Percentiles rank a stretch among this genome's conserved stretches.
Conservation (phyloP, 2,329 filamentous ascomycete species). For the Emericellopsis atlantica region DNA sequence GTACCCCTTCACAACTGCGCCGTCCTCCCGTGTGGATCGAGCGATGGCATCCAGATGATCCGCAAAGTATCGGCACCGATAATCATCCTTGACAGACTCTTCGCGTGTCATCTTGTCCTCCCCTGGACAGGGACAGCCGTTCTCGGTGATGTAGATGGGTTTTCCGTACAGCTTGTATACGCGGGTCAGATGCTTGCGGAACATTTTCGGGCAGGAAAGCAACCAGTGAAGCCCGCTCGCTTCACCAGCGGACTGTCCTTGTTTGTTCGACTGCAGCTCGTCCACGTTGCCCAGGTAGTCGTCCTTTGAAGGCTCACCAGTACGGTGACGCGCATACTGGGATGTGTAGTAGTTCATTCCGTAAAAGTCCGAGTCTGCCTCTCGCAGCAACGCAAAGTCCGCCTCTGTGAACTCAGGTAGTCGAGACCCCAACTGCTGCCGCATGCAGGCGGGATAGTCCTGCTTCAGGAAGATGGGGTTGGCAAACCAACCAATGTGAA, state of each 20-base stretch:
- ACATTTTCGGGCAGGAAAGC: constrained; percentile 13
- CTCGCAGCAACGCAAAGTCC: constrained; percentile 12
- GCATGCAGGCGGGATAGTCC: constrained; percentile 23
- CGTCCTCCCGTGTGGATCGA: constrained; percentile 8
- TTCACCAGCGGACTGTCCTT: constrained; percentile 14
- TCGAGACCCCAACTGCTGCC: constrained; percentile 15
- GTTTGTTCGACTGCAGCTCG: constrained; percentile 15
- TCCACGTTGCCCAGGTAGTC: constrained; percentile 21
- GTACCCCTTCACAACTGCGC: constrained; percentile 12
- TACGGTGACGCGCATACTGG: constrained; percentile 17
- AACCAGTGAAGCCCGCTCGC: constrained; percentile 20
- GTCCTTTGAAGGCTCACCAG: constrained; percentile 9
- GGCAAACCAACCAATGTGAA: constrained; percentile 25
- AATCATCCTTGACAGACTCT: constrained; percentile 21
- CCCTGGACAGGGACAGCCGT: constrained; percentile 21
- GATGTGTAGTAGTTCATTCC: constrained; percentile 28
- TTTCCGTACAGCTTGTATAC: constrained; percentile 11
- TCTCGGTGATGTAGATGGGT: constrained; percentile 17
- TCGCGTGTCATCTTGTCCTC: constrained; percentile 18
- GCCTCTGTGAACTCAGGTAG: constrained; percentile 14
- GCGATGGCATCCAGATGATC: constrained; percentile 23
- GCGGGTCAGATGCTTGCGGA: constrained; percentile 15
- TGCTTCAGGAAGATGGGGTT: constrained; percentile 20
- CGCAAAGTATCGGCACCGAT: constrained; percentile 21
- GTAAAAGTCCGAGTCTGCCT: constrained; percentile 19